Evolutionary conservation across 805 yeast species (phyloP).

Genomic region (Phaffomyces thermotolerans): DNA sequence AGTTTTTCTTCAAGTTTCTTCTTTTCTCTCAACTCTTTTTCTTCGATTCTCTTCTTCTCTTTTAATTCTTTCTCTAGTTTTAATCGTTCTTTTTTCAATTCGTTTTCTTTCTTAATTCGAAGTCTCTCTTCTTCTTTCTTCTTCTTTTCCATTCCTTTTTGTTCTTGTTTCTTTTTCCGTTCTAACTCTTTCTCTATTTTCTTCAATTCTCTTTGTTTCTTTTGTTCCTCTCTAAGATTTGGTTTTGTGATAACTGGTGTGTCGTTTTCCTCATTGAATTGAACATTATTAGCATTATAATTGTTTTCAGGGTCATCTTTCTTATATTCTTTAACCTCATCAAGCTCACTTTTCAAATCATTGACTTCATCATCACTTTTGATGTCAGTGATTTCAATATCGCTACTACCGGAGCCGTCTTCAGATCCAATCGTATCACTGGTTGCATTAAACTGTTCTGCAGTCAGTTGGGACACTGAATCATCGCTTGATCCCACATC

Average conservation of each 20-base stretch:
- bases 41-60: constrained; percentile 18
- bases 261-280: background rate
- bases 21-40: constrained; percentile 17
- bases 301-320: too few relatives aligned
- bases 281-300: too few relatives aligned
- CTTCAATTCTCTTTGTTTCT: constrained; percentile 20
- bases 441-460: background rate
- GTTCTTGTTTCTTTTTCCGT: constrained; percentile 23
- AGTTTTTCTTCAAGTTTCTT: constrained; percentile 18
- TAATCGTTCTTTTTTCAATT: constrained; percentile 23
- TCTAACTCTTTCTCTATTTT: constrained; percentile 26
- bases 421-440: too few relatives aligned
- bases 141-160: constrained; percentile 15
- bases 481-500: background rate
- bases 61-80: constrained; percentile 19
- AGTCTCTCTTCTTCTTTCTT: constrained; percentile 23
- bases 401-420: too few relatives aligned
- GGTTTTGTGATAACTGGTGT: background rate
- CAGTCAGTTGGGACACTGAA: background rate
- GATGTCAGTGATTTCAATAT: too few relatives aligned
- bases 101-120: constrained; percentile 28
- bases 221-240: background rate
- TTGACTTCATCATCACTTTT: too few relatives aligned
- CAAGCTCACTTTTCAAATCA: too few relatives aligned
- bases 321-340: too few relatives aligned